A percentile compares a stretch with the other conserved stretches of the same genome.
These are phyloP conservation scores for Batrachochytrium dendrobatidis DNA, from an alignment of 371 early-diverging fungal genomes.

Conservation along the genomic window DNA sequence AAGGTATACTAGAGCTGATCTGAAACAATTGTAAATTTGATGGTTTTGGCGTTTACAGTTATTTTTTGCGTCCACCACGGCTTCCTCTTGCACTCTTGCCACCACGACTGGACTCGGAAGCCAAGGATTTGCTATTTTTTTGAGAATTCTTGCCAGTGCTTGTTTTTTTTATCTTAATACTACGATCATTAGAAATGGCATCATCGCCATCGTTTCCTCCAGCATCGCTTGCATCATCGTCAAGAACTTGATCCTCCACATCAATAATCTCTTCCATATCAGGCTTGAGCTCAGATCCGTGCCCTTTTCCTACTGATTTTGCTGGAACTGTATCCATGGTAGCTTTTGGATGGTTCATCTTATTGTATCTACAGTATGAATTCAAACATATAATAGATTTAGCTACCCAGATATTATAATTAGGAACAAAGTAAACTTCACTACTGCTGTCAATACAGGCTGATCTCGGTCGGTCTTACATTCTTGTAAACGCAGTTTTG, in stretches of 20 bases:
- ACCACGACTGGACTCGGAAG: neutral
- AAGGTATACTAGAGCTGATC: no score
- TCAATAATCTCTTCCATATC: conserved; percentile 65
- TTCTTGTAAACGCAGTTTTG: conserved; percentile 77
- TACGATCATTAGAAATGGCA: conserved; percentile 36
- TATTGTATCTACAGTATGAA: conserved; percentile 59
- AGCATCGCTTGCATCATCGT: conserved; percentile 50
- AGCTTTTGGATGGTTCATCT: conserved; percentile 61
- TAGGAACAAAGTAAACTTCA: neutral
- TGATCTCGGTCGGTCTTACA: conserved; percentile 33
- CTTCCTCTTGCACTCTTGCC: neutral
- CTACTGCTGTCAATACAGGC: neutral
- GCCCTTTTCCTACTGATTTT: conserved; percentile 27
- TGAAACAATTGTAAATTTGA: no score
- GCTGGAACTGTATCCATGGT: conserved; percentile 42
- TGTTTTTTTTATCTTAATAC: conserved; percentile 21
- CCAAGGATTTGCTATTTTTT: conserved; percentile 1
- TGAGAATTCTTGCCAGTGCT: neutral
- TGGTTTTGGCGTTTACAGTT: no score
- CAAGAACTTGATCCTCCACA: conserved; percentile 49
- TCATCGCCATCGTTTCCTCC: conserved; percentile 40
- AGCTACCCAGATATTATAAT: conserved; percentile 3
- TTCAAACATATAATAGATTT: neutral
- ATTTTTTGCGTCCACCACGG: neutral
- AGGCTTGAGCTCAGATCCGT: conserved; percentile 22